A percentile compares a stretch with the other conserved stretches of the same genome.
These are phyloP conservation scores for Irineochytrium annulatum DNA, from an alignment of 192 early-diverging fungal genomes.

Conservation along the genomic window DNA sequence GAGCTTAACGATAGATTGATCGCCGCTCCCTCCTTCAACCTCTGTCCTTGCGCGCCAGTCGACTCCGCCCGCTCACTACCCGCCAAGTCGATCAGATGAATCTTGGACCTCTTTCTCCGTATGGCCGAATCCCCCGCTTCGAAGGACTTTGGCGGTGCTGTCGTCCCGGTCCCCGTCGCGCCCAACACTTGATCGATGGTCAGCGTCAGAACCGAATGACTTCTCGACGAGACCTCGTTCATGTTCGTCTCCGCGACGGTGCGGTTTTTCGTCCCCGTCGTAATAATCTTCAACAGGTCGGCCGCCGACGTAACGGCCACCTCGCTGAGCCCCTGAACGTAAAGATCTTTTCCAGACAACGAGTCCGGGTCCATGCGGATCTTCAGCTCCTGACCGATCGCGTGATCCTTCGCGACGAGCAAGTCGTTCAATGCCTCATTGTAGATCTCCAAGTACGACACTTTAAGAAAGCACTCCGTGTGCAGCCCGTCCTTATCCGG, in stretches of 20 bases:
- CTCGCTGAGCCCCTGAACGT: constrained; percentile 48
- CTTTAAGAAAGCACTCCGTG: constrained; percentile 85
- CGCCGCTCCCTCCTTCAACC: constrained; percentile 88
- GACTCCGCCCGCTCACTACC: constrained; percentile 87
- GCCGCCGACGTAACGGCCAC: constrained; percentile 40
- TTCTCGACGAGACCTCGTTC: constrained; percentile 86
- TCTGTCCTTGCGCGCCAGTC: constrained; percentile 64
- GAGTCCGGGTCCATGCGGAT: constrained; percentile 72
- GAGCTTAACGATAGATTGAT: constrained; percentile 70
- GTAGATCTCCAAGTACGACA: constrained; percentile 99
- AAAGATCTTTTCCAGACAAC: constrained; percentile 39
- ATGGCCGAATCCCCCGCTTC: background rate
- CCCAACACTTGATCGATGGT: constrained; percentile 27
- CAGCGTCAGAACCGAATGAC: constrained; percentile 96
- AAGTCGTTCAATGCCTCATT: constrained; percentile 91
- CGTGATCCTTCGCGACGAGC: constrained; percentile 48
- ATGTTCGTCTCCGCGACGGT: constrained; percentile 89
- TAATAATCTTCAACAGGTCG: constrained; percentile 40
- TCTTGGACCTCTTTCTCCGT: constrained; percentile 17
- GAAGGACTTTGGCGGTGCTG: background rate
- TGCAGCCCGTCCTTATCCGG: constrained; percentile 15
- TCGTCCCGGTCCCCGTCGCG: background rate
- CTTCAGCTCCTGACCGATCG: constrained; percentile 71
- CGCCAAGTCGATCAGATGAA: constrained; percentile 93
- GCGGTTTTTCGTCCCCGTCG: constrained; percentile 57